Evolutionary conservation across 306 rosid species (phyloP), one percentile per base, ranked within the genome.

Genomic region (Fragaria nilgerrensis): DNA sequence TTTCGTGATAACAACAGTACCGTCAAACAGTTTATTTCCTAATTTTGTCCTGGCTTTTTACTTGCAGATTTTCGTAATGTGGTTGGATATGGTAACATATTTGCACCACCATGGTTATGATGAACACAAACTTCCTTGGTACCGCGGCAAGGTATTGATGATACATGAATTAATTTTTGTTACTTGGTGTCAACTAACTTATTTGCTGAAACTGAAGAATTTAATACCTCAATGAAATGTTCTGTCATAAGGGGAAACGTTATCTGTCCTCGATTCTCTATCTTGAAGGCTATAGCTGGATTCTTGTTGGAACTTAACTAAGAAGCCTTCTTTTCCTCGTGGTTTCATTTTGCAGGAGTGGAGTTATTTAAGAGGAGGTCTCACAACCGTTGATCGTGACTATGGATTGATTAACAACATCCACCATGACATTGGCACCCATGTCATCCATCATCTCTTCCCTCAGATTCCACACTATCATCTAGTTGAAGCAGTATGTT

Each of bases 401-500:
- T 95, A 92, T 80, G 99, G 99, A 41, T 75, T 85, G 83, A 82
- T 95, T n/a, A 95, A 95, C 77, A 88, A 74, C 78, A 85, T 95
- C 74, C 99, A 95, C 84, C 99, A 95, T 78, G 96, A 92, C 70
- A 95, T 95, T 70, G 99, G 99, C 76, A 95, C 99, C n/a, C 99
- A 95, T 80, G 98, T 92, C n/a, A 86, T 95, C 5, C 99, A 95
- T 73, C 99, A 95, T 84, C 97, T 95, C 73, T 95, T 95, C 72
- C 99, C 99, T 66, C 99, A 95, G 73, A 95, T 95, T 80, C 99
- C 99, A 17, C 99, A 95, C 80, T 95, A 95, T 58, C 96, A 95
- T 73, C 86, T 95, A 15, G 84, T 89, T 0, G 97, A 95, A 91
- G 99, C 99, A 77, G 99, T 95, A 87, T 25, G 64, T 72, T 48